phyloP scores from a whole-genome alignment of 768 basidiomycete species.

The Megacollybia marginata region DNA sequence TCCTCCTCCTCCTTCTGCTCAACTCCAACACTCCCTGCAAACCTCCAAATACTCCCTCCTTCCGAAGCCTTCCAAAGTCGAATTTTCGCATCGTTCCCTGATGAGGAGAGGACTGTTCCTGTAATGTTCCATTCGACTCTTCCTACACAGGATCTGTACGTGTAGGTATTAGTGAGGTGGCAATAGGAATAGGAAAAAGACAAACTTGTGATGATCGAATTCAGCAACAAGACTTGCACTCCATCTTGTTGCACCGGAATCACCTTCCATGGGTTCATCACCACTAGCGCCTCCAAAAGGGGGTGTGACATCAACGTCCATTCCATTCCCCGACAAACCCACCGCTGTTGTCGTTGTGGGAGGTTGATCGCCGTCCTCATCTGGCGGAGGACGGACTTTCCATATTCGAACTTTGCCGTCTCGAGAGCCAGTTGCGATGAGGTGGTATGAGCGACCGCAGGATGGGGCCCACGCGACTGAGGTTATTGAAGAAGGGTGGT shows the following conservation, averaged over 20 bases:
- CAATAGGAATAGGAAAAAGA: conserved; percentile 3
- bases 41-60: conserved; percentile 75
- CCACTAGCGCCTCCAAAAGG: conserved; percentile 8
- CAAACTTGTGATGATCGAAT: conserved; percentile 79
- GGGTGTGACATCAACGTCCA: neutral
- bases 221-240: conserved; percentile 71
- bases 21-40: conserved; percentile 75
- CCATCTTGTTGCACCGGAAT: conserved; percentile 55
- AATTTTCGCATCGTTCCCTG: conserved; percentile 78
- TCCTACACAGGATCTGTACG: conserved; percentile 58
- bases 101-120: conserved; percentile 67
- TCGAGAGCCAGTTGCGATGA: conserved; percentile 83
- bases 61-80: conserved; percentile 81
- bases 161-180: conserved; percentile 1
- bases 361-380: conserved; percentile 26
- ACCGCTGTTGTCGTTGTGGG: conserved; percentile 31
- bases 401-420: conserved; percentile 90
- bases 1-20: conserved; percentile 52
- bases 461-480: conserved; percentile 91
- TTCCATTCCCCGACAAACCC: neutral
- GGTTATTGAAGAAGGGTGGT: conserved; percentile 54
- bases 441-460: conserved; percentile 90
- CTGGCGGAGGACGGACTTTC: conserved; percentile 62
- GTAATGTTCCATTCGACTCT: conserved; percentile 94
- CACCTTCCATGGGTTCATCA: conserved; percentile 21